Percentiles rank a stretch among this genome's conserved stretches.
Evolutionary conservation across 1,284 basidiomycete species (phyloP).

Genomic region (Cryptococcus depauperatus): DNA sequence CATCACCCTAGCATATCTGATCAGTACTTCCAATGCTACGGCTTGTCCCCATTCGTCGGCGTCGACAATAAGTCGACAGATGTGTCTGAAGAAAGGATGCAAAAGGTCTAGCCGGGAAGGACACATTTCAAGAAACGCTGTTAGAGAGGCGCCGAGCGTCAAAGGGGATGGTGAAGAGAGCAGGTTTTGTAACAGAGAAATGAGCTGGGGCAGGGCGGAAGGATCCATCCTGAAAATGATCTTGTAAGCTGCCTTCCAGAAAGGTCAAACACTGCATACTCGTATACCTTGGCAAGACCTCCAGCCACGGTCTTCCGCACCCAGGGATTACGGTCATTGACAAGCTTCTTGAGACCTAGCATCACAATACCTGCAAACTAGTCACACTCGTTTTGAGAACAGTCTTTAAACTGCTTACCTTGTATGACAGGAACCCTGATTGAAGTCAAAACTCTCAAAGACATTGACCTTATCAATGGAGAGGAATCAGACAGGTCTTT

Average conservation of each 20-base stretch:
- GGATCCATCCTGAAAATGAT: slow-evolving; percentile 60
- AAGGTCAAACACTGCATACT: slow-evolving; percentile 53
- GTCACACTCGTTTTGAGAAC: background rate
- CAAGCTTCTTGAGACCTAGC: slow-evolving; percentile 82
- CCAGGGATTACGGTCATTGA: slow-evolving; percentile 82
- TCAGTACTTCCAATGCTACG: slow-evolving; percentile 66
- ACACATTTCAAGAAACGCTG: slow-evolving; percentile 76
- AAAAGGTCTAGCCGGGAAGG: slow-evolving; percentile 76
- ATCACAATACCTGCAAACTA: slow-evolving; percentile 57
- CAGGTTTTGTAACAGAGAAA: slow-evolving; percentile 64
- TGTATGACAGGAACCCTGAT: slow-evolving; percentile 78
- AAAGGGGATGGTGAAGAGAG: slow-evolving; percentile 77
- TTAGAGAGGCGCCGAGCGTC: slow-evolving; percentile 75
- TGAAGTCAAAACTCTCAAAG: slow-evolving; percentile 82
- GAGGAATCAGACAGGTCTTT: slow-evolving; percentile 88
- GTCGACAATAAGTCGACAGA: slow-evolving; percentile 77
- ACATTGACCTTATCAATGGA: slow-evolving; percentile 89
- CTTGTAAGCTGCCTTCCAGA: background rate
- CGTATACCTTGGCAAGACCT: slow-evolving; percentile 76
- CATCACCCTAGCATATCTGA: slow-evolving; percentile 77
- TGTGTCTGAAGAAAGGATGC: slow-evolving; percentile 76
- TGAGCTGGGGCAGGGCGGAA: slow-evolving; percentile 61
- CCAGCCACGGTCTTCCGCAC: slow-evolving; percentile 86
- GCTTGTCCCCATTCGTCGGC: slow-evolving; percentile 96
- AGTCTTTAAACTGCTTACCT: slow-evolving; percentile 44